Evolutionary conservation across 2,329 filamentous ascomycete species (phyloP), one percentile per base, ranked within the genome.

Genomic region (Geosmithia morbida): DNA sequence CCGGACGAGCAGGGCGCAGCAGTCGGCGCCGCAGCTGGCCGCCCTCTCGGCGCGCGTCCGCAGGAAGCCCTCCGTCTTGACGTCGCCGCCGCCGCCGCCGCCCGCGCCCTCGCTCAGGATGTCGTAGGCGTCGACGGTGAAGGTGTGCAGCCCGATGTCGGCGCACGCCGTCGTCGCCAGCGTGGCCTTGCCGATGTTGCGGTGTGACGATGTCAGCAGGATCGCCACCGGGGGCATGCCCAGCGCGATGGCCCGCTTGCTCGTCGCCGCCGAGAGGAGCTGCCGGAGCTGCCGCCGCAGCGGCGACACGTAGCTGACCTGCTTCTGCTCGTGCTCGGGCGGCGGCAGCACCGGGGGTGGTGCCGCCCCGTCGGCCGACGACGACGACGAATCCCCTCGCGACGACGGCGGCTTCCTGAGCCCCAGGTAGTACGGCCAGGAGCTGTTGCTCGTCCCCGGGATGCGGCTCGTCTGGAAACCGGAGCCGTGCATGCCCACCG

Each of bases 51-150:
- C 86, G 46, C 92, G 78, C 3, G 86, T 87, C 58, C 92, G 85
- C 16, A 98, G 68, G 54, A 94, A 85, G 1, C 86, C 89, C 59
- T 96, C 90, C 0, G 89, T 95, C 65, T 97, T 96, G 26, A 94
- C 85, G 59, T 98, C 92, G 48, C 85, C 83, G 8, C 87, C 87
- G 47, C 87, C 87, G 1, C 83, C 84, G 10, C 63, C 62, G 14
- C 87, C 87, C 61, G 97, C 90, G 14, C 87, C 87, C 61, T 97
- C 90, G n/a, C 87, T 90, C 4, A 95, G 71, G 41, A 98, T 87
- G 56, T 98, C 92, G 57, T 94, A 95, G 0, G 87, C 85, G 61
- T 97, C 88, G 46, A 98, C 85, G 1, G 78, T 66, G 60, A 95
- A 97, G 0, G 81, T 85, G 61, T 98, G 92, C 16, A 97, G 71